phyloP scores from a whole-genome alignment of 1,139 yeast genomes.

The Protomyces inouyei region DNA sequence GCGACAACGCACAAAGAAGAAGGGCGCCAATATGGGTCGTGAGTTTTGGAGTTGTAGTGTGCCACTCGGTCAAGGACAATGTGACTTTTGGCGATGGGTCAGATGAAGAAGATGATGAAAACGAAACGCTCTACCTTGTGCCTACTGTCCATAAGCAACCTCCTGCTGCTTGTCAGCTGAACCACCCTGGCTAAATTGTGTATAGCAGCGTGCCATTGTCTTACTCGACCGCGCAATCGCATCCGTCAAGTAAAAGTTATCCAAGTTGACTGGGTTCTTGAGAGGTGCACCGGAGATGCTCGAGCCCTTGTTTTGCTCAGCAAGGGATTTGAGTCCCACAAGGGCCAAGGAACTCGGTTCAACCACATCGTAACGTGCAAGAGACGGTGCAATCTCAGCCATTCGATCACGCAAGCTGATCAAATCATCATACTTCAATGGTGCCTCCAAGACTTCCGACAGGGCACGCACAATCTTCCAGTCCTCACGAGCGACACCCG shows the following conservation, averaged over 20 bases:
- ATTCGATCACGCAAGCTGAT: slow-evolving; percentile 66
- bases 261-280: slow-evolving; percentile 56
- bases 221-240: slow-evolving; percentile 57
- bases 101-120: slow-evolving; percentile 12
- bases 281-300: slow-evolving; percentile 50
- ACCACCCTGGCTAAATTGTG: slow-evolving; percentile 17
- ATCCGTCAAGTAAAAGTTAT: slow-evolving; percentile 83
- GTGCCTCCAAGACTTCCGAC: slow-evolving; percentile 66
- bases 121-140: not conserved
- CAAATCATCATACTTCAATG: slow-evolving; percentile 73
- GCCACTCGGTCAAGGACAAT: slow-evolving; percentile 38
- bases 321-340: slow-evolving; percentile 53
- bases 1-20: slow-evolving; percentile 37
- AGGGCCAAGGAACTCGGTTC: slow-evolving; percentile 64
- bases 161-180: slow-evolving; percentile 25
- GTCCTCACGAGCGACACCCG: slow-evolving; percentile 88
- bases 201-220: slow-evolving; percentile 28
- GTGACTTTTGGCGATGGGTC: slow-evolving; percentile 41
- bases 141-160: slow-evolving; percentile 20
- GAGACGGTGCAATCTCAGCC: slow-evolving; percentile 75
- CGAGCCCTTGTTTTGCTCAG: slow-evolving; percentile 42
- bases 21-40: slow-evolving; percentile 42
- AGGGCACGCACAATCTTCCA: slow-evolving; percentile 86
- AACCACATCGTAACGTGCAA: slow-evolving; percentile 67
- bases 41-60: slow-evolving; percentile 43